A percentile compares a stretch with the other conserved stretches of the same genome.
phyloP scores from a whole-genome alignment of 306 rosid species.

The Quercus robur region DNA sequence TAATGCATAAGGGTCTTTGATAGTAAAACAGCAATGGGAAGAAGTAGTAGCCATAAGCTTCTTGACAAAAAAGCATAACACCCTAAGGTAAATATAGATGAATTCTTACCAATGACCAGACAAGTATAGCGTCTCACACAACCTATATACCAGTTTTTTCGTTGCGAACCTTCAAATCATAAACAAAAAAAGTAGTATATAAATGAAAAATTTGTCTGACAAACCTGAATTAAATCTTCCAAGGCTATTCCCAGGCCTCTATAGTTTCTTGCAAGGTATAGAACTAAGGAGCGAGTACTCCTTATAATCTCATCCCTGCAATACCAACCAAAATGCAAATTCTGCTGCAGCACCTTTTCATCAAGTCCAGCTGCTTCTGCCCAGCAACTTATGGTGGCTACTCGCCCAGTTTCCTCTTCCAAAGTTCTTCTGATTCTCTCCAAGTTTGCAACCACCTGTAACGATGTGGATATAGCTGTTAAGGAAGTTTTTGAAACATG shows the following conservation, averaged over 20 bases:
- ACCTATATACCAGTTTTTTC: not conserved
- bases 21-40: not conserved
- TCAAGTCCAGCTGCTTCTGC: conserved; percentile 74
- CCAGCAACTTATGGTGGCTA: conserved; percentile 69
- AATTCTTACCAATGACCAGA: not conserved
- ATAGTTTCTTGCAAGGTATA: conserved; percentile 72
- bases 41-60: not conserved
- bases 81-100: not conserved
- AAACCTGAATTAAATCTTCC: conserved; percentile 88
- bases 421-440: conserved; percentile 59
- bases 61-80: not conserved
- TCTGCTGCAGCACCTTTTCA: conserved; percentile 50
- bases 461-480: not conserved
- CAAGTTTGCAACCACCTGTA: conserved; percentile 66
- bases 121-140: not conserved
- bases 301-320: conserved; percentile 76
- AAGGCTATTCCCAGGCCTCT: conserved; percentile 70
- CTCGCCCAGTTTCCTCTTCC: conserved; percentile 61
- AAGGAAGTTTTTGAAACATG: not conserved
- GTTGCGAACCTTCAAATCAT: not conserved
- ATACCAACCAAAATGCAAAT: conserved; percentile 58
- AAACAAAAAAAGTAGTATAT: conserved; percentile 7
- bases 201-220: conserved; percentile 10
- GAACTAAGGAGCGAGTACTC: conserved; percentile 70
- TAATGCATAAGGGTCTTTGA: not conserved